These are phyloP conservation scores for Pichia sp. DNA, from an alignment of 1,139 yeast species.

Conservation along the genomic window DNA sequence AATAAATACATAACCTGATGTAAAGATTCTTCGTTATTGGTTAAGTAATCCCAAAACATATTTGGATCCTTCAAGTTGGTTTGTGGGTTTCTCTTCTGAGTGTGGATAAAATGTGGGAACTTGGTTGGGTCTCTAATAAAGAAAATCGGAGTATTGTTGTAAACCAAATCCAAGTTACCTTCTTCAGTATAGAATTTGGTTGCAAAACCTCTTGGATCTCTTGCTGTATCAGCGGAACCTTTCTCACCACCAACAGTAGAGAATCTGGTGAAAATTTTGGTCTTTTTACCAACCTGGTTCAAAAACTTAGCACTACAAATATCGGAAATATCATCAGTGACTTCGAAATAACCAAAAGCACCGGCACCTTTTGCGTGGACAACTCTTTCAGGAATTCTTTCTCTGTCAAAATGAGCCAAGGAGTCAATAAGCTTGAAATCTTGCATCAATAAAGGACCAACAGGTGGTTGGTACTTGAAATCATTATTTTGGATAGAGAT, in stretches of 20 bases:
- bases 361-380: constrained; percentile 91
- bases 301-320: constrained; percentile 64
- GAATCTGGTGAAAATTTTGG: constrained; percentile 66
- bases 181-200: constrained; percentile 81
- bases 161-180: constrained; percentile 83
- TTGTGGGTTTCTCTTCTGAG: constrained; percentile 66
- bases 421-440: constrained; percentile 74
- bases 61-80: constrained; percentile 43
- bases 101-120: constrained; percentile 85
- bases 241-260: constrained; percentile 87
- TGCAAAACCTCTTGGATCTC: constrained; percentile 88
- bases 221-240: constrained; percentile 78
- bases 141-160: constrained; percentile 85
- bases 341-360: constrained; percentile 73
- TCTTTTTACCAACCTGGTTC: constrained; percentile 67
- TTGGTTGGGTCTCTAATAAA: constrained; percentile 81
- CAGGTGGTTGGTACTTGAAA: constrained; percentile 29
- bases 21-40: constrained; percentile 52
- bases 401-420: constrained; percentile 78
- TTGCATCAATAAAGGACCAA: constrained; percentile 70
- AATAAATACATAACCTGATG: constrained; percentile 60
- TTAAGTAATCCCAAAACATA: constrained; percentile 63
- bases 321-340: constrained; percentile 76
- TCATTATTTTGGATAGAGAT: constrained; percentile 22
- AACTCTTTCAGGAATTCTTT: constrained; percentile 83